These are phyloP conservation scores for Lachnellula subtilissima DNA, from an alignment of 2,329 filamentous ascomycete genomes.

Conservation along the genomic window DNA sequence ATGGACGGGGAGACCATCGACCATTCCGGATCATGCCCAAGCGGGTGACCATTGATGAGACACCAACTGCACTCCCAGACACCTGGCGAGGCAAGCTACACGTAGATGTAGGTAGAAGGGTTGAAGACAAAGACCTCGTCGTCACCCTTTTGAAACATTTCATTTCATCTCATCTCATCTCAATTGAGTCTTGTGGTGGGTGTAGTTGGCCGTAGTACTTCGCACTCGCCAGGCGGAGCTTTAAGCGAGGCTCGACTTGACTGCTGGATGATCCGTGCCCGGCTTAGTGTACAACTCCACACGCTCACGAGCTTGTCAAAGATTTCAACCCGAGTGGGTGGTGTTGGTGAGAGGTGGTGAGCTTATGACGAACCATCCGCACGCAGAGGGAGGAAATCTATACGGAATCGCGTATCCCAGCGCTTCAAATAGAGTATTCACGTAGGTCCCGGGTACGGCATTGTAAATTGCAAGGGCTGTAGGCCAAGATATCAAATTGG, in stretches of 20 bases:
- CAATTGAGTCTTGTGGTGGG: too few species aligned
- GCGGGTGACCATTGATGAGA: neutral
- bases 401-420: neutral
- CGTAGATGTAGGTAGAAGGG: neutral
- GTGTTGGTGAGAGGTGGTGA: conserved; percentile 3
- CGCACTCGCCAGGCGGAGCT: neutral
- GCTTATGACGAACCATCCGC: conserved; percentile 3
- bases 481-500: neutral
- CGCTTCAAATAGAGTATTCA: neutral
- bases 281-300: neutral
- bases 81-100: neutral
- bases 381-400: neutral
- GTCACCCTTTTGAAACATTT: too few species aligned
- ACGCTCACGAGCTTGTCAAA: conserved; percentile 23
- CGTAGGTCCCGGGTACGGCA: neutral
- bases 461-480: neutral
- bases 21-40: too few species aligned
- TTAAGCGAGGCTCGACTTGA: conserved; percentile 1
- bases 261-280: conserved; percentile 10
- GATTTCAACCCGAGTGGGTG: conserved; percentile 19
- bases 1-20: too few species aligned
- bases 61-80: neutral
- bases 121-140: neutral
- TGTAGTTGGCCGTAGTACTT: neutral
- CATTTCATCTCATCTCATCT: too few species aligned